Evolutionary conservation across 768 basidiomycete genomes (phyloP).

Genomic region (Tricholoma hemisulphureum): DNA sequence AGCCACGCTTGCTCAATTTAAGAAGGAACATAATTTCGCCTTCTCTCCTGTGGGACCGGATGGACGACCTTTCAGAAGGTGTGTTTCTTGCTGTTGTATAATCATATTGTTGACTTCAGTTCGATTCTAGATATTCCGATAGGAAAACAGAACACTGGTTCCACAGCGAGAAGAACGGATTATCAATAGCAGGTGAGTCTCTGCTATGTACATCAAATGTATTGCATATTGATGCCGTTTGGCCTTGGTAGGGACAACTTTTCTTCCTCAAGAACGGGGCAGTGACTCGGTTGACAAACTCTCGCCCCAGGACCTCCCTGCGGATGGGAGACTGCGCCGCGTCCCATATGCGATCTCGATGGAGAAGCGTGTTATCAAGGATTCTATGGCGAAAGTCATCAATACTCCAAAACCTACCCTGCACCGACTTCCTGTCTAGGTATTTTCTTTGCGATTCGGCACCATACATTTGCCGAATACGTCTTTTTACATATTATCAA

Average conservation of each 20-base stretch:
- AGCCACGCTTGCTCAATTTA: slow-evolving; percentile 46
- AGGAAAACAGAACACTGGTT: slow-evolving; percentile 63
- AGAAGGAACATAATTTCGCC: slow-evolving; percentile 41
- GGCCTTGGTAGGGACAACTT: slow-evolving; percentile 16
- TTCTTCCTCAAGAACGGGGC: slow-evolving; percentile 12
- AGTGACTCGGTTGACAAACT: slow-evolving; percentile 26
- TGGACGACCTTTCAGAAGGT: slow-evolving; percentile 65
- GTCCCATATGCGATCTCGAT: slow-evolving; percentile 35
- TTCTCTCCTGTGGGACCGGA: slow-evolving; percentile 58
- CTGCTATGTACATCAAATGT: not conserved
- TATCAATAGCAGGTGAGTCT: slow-evolving; percentile 52
- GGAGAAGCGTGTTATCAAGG: slow-evolving; percentile 52
- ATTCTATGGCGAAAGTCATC: slow-evolving; percentile 54
- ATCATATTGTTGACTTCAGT: slow-evolving; percentile 5
- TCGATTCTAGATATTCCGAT: slow-evolving; percentile 53
- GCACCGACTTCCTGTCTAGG: slow-evolving; percentile 24
- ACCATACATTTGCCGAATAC: not conserved
- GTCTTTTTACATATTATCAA: not conserved
- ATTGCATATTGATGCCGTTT: not conserved
- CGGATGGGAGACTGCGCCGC: slow-evolving; percentile 41
- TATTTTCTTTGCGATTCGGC: not conserved
- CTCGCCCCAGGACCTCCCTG: slow-evolving; percentile 24
- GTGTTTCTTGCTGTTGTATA: slow-evolving; percentile 20
- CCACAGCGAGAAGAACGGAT: slow-evolving; percentile 50
- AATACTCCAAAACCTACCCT: slow-evolving; percentile 26